These are phyloP conservation scores for Camellia lanceoleosa DNA, from an alignment of 148 eudicot species.

Conservation along the genomic window DNA sequence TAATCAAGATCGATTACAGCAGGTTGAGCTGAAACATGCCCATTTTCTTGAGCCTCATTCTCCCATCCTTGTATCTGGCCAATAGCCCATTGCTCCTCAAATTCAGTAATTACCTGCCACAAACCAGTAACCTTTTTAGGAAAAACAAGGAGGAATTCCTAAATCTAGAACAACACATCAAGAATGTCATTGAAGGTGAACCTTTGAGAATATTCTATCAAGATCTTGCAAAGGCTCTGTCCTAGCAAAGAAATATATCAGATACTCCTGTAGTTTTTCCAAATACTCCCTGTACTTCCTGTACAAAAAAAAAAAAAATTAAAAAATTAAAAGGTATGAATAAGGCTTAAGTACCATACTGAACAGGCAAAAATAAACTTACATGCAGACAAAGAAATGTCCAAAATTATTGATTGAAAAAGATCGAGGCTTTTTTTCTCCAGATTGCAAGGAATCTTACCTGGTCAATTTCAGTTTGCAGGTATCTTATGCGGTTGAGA, in stretches of 20 bases:
- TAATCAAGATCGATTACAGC: constrained; percentile 77
- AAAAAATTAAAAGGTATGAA: not conserved
- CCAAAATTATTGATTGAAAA: not conserved
- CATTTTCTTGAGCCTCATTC: constrained; percentile 58
- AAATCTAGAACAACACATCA: not conserved
- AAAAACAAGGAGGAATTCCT: not conserved
- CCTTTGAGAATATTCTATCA: constrained; percentile 87
- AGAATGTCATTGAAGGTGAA: not conserved
- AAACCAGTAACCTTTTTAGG: not conserved
- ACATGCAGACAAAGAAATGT: not conserved
- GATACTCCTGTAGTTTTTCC: constrained; percentile 71
- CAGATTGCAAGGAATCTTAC: constrained; percentile 26
- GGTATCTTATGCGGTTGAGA: constrained; percentile 64
- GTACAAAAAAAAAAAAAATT: constrained; percentile 34
- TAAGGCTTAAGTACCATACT: not conserved
- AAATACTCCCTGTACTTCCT: constrained; percentile 84
- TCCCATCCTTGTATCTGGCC: constrained; percentile 82
- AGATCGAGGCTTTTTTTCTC: not conserved
- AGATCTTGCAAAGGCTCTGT: constrained; percentile 95
- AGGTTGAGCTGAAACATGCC: constrained; percentile 40
- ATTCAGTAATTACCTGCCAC: constrained; percentile 68
- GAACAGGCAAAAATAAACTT: not conserved
- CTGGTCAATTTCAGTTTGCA: constrained; percentile 64
- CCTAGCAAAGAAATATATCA: constrained; percentile 70
- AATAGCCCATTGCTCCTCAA: constrained; percentile 85